A percentile compares a stretch with the other conserved stretches of the same genome.
These are phyloP conservation scores for Pichia terricola DNA, from an alignment of 1,139 yeast genomes.

Conservation along the genomic window DNA sequence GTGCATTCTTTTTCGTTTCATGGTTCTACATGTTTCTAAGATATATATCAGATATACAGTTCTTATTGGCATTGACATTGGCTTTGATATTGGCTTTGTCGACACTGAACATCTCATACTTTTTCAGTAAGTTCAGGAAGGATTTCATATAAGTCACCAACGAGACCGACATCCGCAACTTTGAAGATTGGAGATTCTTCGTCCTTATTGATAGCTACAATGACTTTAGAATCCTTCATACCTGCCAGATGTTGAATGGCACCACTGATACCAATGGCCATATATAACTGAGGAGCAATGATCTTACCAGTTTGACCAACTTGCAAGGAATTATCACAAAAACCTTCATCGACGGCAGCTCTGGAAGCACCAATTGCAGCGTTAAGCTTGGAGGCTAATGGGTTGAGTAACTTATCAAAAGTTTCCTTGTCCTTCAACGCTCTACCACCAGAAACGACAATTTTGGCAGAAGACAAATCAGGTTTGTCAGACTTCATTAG, in stretches of 20 bases:
- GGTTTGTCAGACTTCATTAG: conserved; percentile 79
- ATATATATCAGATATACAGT: too few species aligned
- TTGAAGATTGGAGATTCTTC: conserved; percentile 91
- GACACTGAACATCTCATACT: conserved; percentile 26
- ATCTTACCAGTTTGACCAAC: conserved; percentile 98
- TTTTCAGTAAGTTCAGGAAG: conserved; percentile 83
- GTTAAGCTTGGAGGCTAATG: conserved; percentile 73
- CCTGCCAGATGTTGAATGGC: conserved; percentile 98
- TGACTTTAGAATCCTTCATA: conserved; percentile 90
- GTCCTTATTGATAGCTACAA: conserved; percentile 92
- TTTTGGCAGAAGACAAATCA: conserved; percentile 73
- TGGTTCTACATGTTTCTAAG: too few species aligned
- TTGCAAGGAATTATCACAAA: conserved; percentile 93
- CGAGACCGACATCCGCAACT: conserved; percentile 82
- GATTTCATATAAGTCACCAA: conserved; percentile 77
- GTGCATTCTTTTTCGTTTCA: too few species aligned
- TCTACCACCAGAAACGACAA: conserved; percentile 87
- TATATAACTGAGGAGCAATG: conserved; percentile 89
- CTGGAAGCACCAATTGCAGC: conserved; percentile 98
- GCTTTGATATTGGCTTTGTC: too few species aligned
- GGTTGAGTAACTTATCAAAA: conserved; percentile 67
- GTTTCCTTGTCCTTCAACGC: conserved; percentile 87
- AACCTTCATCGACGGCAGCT: conserved; percentile 96
- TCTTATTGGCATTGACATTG: too few species aligned
- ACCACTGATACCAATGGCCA: conserved; percentile 92